Base-by-base conservation (phyloP, 2,329 filamentous ascomycete species). In the Colletotrichum sp. region DNA sequence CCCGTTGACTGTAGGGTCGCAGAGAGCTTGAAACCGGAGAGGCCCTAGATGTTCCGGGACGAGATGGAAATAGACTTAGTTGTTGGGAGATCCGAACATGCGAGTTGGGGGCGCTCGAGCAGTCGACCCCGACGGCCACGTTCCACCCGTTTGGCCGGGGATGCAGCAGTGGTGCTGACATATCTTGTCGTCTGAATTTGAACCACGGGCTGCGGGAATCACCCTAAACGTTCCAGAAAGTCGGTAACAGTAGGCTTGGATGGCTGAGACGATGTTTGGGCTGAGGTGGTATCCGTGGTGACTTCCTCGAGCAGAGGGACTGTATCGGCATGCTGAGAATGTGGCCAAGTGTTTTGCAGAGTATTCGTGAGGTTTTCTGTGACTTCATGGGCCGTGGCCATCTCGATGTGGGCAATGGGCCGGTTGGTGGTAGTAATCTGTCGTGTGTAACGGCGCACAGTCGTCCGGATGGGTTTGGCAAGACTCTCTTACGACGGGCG, bases 111-210 rank as follows among this genome's bases (percentile, higher is more conserved):
- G 48, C 61, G 15, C 61, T 71, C 55, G 61, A 75, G 68, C 52
- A 68, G 48, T 36, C 43, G 21, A 52, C 43, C 34, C 60, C 30
- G 43, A 28, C 18, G 34, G 18, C 70, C 70, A 73, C 69, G 34
- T 75, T 65, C 69, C 70, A 75, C 56, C 72, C 36, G 68, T 62
- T 72, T 67, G 68, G 62, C 68, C 62, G 55, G 55, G 38, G 32
- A 38, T 32, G 32, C 26, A 24, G 61, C 69, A 55, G 52, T 36
- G 30, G 36, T 66, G 67, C 48, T 71, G 61, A 34, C 52, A 34
- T 26, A 48, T 72, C 69, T 68, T 73, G 69, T 68, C 73, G 34
- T 73, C 73, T 48, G 38, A 72, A 62, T 62, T 36, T 75, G 24
- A 28, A 24, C 60, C 34, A 60, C 24, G 55, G 36, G 21, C n/a